A percentile compares a stretch with the other conserved stretches of the same genome.
Evolutionary conservation across 306 rosid species (phyloP).

Genomic region (Medicago lupulina): DNA sequence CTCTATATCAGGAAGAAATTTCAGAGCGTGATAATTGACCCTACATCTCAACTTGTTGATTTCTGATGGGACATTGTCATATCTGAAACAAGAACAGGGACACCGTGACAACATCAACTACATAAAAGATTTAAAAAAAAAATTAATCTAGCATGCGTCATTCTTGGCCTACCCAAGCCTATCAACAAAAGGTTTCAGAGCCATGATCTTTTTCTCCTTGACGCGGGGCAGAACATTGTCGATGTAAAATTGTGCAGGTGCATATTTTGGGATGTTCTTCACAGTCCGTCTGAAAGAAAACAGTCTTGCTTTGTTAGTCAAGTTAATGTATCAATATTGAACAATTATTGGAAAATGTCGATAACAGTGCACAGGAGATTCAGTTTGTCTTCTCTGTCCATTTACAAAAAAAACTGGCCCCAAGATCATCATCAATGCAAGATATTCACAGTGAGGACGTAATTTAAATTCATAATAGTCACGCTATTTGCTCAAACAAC

Average conservation of each 20-base stretch:
- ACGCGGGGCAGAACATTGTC: conserved; percentile 98
- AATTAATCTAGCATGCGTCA: conserved; percentile 27
- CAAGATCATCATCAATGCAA: conserved; percentile 18
- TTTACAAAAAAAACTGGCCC: neutral
- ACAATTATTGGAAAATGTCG: conserved; percentile 18
- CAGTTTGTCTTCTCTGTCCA: conserved; percentile 33
- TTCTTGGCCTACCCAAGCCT: conserved; percentile 84
- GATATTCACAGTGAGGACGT: conserved; percentile 30
- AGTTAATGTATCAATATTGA: conserved; percentile 35
- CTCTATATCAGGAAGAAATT: conserved; percentile 98
- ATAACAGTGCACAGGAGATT: conserved; percentile 26
- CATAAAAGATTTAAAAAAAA: neutral
- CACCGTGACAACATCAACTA: conserved; percentile 35
- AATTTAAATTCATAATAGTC: conserved; percentile 29
- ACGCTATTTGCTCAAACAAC: conserved; percentile 15
- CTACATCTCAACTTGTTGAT: conserved; percentile 98
- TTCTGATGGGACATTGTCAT: conserved; percentile 94
- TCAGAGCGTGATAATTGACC: conserved; percentile 98
- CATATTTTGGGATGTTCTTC: conserved; percentile 97
- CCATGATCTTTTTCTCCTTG: conserved; percentile 99
- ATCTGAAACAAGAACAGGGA: conserved; percentile 62
- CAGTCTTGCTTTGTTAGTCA: conserved; percentile 45
- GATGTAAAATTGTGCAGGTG: conserved; percentile 93
- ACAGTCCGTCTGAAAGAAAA: conserved; percentile 85
- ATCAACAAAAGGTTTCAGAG: conserved; percentile 98